Evolutionary conservation across 495 filamentous ascomycete genomes (phyloP).

Genomic region (Symbiotaphrina buchneri): DNA sequence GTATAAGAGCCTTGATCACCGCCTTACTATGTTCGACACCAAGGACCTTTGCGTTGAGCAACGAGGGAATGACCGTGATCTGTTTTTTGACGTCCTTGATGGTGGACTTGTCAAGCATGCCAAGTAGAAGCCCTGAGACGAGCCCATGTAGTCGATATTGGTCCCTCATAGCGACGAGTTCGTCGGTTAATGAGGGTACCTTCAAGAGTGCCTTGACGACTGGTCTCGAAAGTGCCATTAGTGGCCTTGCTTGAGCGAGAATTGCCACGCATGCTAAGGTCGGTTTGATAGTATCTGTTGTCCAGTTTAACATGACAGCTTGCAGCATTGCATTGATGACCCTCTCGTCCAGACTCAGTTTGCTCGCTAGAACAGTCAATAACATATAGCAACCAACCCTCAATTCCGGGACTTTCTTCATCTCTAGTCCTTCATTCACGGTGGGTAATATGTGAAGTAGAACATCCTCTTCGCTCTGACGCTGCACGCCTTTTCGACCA

Average conservation of each 20-base stretch:
- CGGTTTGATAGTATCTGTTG: slow-evolving; percentile 38
- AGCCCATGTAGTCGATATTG: slow-evolving; percentile 51
- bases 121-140: slow-evolving; percentile 44
- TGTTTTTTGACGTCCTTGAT: slow-evolving; percentile 29
- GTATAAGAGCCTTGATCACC: slow-evolving; percentile 37
- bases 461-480: slow-evolving; percentile 56
- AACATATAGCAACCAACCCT: slow-evolving; percentile 81
- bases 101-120: slow-evolving; percentile 37
- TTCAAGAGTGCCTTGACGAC: slow-evolving; percentile 48
- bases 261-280: slow-evolving; percentile 67
- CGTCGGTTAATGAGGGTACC: slow-evolving; percentile 28
- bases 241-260: slow-evolving; percentile 48
- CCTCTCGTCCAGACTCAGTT: slow-evolving; percentile 49
- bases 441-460: slow-evolving; percentile 51
- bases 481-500: slow-evolving; percentile 40
- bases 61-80: slow-evolving; percentile 30
- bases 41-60: slow-evolving; percentile 37
- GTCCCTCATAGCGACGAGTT: slow-evolving; percentile 34
- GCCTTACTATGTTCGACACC: slow-evolving; percentile 33
- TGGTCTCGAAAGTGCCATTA: slow-evolving; percentile 33
- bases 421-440: slow-evolving; percentile 48
- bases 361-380: slow-evolving; percentile 59
- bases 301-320: slow-evolving; percentile 55
- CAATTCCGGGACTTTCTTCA: slow-evolving; percentile 51
- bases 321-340: slow-evolving; percentile 68